Base-by-base conservation (phyloP, 2,329 filamentous ascomycete genomes). In the Paraphoma chrysanthemicola region DNA sequence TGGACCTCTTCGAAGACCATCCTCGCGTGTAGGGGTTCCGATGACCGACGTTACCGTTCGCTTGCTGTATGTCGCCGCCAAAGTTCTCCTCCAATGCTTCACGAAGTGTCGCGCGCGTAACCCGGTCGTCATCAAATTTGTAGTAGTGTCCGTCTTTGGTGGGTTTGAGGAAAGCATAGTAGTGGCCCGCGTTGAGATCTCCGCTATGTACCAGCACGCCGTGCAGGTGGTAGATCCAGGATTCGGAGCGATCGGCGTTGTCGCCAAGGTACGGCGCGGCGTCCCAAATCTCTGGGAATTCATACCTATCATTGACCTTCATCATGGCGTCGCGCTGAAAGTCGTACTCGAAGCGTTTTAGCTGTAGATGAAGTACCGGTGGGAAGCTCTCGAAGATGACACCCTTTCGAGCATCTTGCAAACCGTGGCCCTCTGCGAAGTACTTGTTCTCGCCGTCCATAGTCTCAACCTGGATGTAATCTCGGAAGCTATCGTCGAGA, bases 391-490 rank as follows among this genome's bases (percentile, higher is more conserved):
- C 92, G 75, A 99, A 99, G 60, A 99, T 97, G 64, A 97, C 95
- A 50, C 95, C 95, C 78, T 99, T 99, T 81, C 92, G 93, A 49
- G 95, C 95, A 75, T 99, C 95, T 74, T 99, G 95, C 41, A 98
- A 84, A 68, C 95, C 95, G 80, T 91, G 90, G 46, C 95, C 88
- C 67, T 96, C 90, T 1, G 95, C 95, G 76, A 92, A 95, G 74
- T 99, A 99, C 77, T 98, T 96, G 81, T 99, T 99, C 75, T 99
- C 96, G 41, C 95, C 95, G 65, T 98, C 93, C 77, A 99, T 89
- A 33, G 93, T 96, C 78, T 99, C 95, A 36, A 97, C 94, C 71
- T 96, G 90, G 66, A 99, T 90, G 74, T 99, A 99, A 77, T 98
- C 93, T 73, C 89, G 89, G 82, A 99, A 98, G 73, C 94, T 98